A percentile compares a stretch with the other conserved stretches of the same genome.
Conservation (phyloP, 2,329 filamentous ascomycete genomes). For the Immersiporthe knoxdaviesiana region DNA sequence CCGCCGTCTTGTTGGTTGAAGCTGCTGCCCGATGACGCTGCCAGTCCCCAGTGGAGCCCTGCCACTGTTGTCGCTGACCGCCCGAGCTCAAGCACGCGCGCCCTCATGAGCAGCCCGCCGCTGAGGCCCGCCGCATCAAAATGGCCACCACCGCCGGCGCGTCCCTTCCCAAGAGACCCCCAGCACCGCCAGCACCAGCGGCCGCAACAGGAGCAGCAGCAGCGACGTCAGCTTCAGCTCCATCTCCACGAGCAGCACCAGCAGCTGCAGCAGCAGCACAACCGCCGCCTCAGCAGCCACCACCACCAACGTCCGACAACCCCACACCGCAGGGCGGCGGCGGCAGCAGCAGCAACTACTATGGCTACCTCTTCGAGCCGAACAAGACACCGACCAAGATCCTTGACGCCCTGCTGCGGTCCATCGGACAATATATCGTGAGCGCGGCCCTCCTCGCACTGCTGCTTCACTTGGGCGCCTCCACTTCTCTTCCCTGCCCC, state of each 20-base stretch:
- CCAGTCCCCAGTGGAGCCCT: conserved; percentile 17
- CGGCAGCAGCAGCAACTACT: conserved; percentile 43
- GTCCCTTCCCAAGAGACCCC: conserved; percentile 3
- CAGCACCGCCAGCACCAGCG: not conserved
- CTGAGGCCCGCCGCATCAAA: conserved; percentile 18
- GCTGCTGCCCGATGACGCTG: conserved; percentile 25
- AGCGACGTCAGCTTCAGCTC: no score
- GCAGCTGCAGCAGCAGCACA: conserved; percentile 1
- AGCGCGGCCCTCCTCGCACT: conserved; percentile 39
- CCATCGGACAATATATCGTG: conserved; percentile 73
- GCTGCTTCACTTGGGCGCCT: no score
- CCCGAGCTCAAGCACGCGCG: conserved; percentile 2
- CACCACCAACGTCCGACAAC: conserved; percentile 30
- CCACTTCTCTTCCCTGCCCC: no score
- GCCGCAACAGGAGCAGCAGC: not conserved
- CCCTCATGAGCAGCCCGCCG: conserved; percentile 13
- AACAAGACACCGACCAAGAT: conserved; percentile 70
- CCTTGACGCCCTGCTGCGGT: conserved; percentile 69
- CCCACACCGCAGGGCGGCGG: conserved; percentile 31
- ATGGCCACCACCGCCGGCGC: conserved; percentile 27
- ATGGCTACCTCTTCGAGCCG: conserved; percentile 69
- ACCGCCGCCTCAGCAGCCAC: conserved; percentile 28
- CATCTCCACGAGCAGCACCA: no score
- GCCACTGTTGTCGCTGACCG: conserved; percentile 7
- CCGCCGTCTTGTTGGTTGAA: conserved; percentile 1